A percentile compares a stretch with the other conserved stretches of the same genome.
Conservation (phyloP, 1,139 yeast species). For the Magnusiomyces fungicola region DNA sequence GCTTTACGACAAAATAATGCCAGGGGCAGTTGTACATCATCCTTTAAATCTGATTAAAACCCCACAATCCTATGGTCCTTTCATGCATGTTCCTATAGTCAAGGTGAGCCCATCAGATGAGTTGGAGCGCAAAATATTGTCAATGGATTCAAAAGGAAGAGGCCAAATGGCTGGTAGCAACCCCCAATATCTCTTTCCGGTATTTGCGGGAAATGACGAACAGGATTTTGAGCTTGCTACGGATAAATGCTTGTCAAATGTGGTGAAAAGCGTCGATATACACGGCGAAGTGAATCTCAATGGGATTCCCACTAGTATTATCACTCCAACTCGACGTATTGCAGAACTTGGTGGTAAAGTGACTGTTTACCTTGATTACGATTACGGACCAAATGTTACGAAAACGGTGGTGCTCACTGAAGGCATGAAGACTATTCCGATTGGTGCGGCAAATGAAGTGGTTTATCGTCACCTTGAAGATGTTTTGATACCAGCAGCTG, state of each 20-base stretch:
- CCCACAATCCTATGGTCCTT: too few species aligned
- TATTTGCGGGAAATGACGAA: slow-evolving; percentile 1
- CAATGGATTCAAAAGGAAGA: too few species aligned
- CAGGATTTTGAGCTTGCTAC: not conserved
- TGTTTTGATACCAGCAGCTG: not conserved
- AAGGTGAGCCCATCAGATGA: too few species aligned
- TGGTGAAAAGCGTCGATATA: too few species aligned
- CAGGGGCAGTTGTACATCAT: too few species aligned
- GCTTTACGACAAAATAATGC: slow-evolving; percentile 2
- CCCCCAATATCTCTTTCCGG: not conserved
- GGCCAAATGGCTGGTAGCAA: too few species aligned
- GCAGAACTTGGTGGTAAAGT: not conserved
- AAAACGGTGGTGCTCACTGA: not conserved
- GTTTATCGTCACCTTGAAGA: not conserved
- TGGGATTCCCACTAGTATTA: too few species aligned
- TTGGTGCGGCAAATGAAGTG: not conserved
- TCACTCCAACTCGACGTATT: not conserved
- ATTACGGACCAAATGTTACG: not conserved
- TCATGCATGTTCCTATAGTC: too few species aligned
- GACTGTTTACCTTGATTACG: not conserved
- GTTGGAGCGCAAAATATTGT: too few species aligned
- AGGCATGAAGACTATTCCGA: not conserved
- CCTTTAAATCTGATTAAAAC: too few species aligned
- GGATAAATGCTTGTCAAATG: too few species aligned
- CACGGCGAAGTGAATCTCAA: too few species aligned